Evolutionary conservation across 495 filamentous ascomycete species (phyloP), one percentile per base, ranked within the genome.

Genomic region (Penicillium cataractarum): DNA sequence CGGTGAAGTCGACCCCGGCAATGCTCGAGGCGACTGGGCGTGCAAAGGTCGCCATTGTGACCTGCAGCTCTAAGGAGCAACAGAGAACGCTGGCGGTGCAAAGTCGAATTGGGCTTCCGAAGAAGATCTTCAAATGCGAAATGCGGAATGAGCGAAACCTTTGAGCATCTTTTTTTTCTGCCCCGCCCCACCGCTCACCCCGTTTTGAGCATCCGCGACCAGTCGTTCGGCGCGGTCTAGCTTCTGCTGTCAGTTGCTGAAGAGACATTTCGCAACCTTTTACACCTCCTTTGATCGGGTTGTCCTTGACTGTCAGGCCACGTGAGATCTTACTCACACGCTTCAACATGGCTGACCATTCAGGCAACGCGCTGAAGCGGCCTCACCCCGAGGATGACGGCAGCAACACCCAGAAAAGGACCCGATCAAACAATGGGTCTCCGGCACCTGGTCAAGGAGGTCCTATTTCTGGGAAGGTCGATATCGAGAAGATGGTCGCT

Each of bases 11-110:
- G 66, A 98, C 92, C 71, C 90, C 90, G 72, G 86, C 84, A 74
- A 99, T 89, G 73, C 87, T 78, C 66, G 92, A 96, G 69, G 89
- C 82, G 62, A 97, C 87, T 39, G 95, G 93, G 69, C 93, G 91
- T 57, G 94, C 90, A 69, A 93, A 92, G 76, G 93, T 97, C 90
- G 76, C 76, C 78, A 81, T 82, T 71, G 65, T 78, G 67, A 62
- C 71, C 68, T 76, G 75, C 68, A 78, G 72, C 80, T 77, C 70
- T 66, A 64, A 32, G n/a, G 78, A 80, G 76, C 76, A 62, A 78
- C 76, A 71, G 69, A 75, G 71, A 66, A 77, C 66, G 64, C 72
- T 61, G 73, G 70, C 63, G 61, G 63, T 73, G 70, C 71, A 67
- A 80, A 69, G 61, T 67, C 64, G 62, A 68, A 39, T 42, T 50